phyloP scores from a whole-genome alignment of 169 alveolate species.

The Eimeria brunetti region DNA sequence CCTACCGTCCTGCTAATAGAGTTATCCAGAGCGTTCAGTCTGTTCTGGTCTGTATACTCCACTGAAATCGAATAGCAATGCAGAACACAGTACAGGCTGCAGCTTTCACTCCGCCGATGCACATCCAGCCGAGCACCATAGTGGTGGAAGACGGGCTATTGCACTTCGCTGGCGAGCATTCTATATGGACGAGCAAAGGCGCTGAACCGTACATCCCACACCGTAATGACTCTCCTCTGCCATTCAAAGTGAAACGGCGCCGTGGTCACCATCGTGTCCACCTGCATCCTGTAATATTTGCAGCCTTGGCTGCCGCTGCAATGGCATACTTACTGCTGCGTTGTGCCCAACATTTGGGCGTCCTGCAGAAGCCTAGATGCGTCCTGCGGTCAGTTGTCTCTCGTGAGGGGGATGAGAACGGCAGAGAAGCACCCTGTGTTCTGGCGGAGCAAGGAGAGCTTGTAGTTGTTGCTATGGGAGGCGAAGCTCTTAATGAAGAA shows the following conservation, averaged over 20 bases:
- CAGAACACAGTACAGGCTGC: background rate
- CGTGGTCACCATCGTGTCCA: background rate
- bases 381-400: background rate
- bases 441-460: background rate
- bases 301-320: background rate
- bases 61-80: background rate
- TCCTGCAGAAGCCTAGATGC: background rate
- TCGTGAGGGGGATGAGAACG: background rate
- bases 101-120: background rate
- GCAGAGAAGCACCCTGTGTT: background rate
- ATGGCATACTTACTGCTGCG: conserved; percentile 4
- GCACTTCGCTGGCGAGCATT: background rate
- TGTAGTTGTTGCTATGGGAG: background rate
- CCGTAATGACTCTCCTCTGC: background rate
- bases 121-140: background rate
- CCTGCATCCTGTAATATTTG: background rate
- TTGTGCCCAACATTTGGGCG: background rate
- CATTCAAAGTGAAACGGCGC: background rate
- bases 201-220: background rate
- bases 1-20: background rate
- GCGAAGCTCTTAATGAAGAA: background rate
- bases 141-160: background rate
- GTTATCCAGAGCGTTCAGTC: background rate
- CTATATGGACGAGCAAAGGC: background rate
- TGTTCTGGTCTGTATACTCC: background rate